phyloP scores from a whole-genome alignment of 2,329 filamentous ascomycete species.

The Xylariales sp. region DNA sequence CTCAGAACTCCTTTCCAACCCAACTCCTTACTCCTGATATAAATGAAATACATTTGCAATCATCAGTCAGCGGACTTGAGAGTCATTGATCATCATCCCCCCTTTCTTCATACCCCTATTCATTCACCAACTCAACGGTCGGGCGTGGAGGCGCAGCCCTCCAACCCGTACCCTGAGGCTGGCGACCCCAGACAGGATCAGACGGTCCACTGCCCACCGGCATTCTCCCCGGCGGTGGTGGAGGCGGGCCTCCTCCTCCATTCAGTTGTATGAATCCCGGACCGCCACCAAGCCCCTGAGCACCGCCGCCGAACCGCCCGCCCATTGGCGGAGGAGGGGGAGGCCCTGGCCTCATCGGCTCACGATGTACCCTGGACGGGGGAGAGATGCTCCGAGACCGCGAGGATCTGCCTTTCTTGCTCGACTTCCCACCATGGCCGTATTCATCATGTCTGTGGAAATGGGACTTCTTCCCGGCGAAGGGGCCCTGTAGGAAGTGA shows the following conservation, averaged over 20 bases:
- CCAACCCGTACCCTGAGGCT: neutral
- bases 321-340: slow-evolving; percentile 1
- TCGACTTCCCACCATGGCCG: no score
- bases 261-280: neutral
- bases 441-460: slow-evolving; percentile 7
- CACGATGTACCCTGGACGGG: neutral
- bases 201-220: no score
- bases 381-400: neutral
- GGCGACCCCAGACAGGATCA: slow-evolving; percentile 1
- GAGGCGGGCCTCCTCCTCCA: neutral
- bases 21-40: no score
- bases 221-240: no score
- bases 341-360: neutral
- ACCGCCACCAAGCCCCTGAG: neutral
- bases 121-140: slow-evolving; percentile 3
- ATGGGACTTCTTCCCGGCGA: slow-evolving; percentile 19
- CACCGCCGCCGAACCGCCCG: neutral
- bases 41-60: no score
- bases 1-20: no score
- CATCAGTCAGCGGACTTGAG: no score
- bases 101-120: no score
- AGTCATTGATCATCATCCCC: neutral
- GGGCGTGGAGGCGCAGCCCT: neutral
- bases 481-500: slow-evolving; percentile 26
- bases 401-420: no score